Percentiles rank a stretch among this genome's conserved stretches.
These are phyloP conservation scores for Plasmodium cynomolgi DNA, from an alignment of 169 alveolate genomes.

Conservation along the genomic window DNA sequence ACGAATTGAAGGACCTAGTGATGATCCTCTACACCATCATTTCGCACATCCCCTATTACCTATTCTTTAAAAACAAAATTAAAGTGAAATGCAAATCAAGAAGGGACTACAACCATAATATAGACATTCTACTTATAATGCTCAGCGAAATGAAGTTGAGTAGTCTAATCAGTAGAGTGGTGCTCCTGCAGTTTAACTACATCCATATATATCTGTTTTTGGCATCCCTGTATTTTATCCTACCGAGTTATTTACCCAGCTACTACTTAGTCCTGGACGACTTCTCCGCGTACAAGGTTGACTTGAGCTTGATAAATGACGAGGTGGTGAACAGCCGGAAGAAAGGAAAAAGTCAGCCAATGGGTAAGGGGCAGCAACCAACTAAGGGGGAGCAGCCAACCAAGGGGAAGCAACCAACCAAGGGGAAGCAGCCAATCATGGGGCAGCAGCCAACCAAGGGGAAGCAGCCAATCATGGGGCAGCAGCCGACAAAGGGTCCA, in stretches of 20 bases:
- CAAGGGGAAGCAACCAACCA: not conserved
- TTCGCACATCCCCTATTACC: conserved; percentile 67
- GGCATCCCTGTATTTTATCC: conserved; percentile 39
- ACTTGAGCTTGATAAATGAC: conserved; percentile 6
- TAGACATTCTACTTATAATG: conserved; percentile 41
- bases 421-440: not conserved
- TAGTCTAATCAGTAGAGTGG: conserved; percentile 28
- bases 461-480: not conserved
- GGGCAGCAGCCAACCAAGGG: not conserved
- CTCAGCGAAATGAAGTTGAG: conserved; percentile 39
- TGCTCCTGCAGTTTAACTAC: conserved; percentile 48
- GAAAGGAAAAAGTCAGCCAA: not conserved
- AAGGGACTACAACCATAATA: conserved; percentile 28
- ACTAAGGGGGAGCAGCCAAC: not conserved
- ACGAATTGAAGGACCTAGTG: conserved; percentile 56
- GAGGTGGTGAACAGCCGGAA: not conserved
- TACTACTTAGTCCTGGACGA: conserved; percentile 62
- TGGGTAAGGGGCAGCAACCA: not conserved
- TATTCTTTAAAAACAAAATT: conserved; percentile 70
- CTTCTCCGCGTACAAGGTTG: conserved; percentile 28
- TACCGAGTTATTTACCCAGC: conserved; percentile 57
- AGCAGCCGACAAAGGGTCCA: no score
- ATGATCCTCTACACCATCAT: conserved; percentile 53
- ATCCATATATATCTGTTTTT: conserved; percentile 51
- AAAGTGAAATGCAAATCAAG: conserved; percentile 28